Base-by-base conservation (phyloP, 805 yeast genomes). In the Lachancea waltii region DNA sequence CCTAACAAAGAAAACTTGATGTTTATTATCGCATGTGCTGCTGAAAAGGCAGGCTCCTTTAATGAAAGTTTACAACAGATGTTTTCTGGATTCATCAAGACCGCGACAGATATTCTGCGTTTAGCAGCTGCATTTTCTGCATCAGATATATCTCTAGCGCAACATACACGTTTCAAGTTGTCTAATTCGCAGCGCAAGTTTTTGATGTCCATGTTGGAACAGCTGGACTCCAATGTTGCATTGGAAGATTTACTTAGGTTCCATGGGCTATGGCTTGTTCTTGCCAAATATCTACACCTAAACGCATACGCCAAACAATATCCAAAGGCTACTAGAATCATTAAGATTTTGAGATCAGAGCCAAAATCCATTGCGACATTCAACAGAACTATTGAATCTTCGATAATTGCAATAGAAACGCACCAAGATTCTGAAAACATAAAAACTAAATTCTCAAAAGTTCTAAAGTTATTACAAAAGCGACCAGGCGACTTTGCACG, bases 401-500 rank as follows among this genome's bases (percentile, higher is more conserved):
- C 33, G 11, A 17, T 35, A 35, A 15, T 7, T 15, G 33, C 17
- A 27, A 19, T 26, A 17, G 19, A 26, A n/a, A 11, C 10, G 17
- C 15, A 16, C 3, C 8, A n/a, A 8, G 33, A 27, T 16, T 20
- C 30, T n/a, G 14, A 18, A 30, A 20, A 30, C 23, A 30, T 30
- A 15, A 28, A 28, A 28, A 13, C 30, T 19, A 16, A 28, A 28
- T 13, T 28, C 7, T 8, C 16, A 16, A 20, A 30, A 11, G 7
- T 30, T 4, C 17, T 35, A 14, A 19, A 26, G 17, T 9, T 18
- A 26, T 19, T 35, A n/a, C 26, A 35, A 14, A 17, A n/a, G 4
- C n/a, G 38, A 13, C 38, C 38, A 4, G 38, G 38, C 4, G 38
- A 35, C 33, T 35, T 35, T 27, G 38, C 38, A 8, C 32, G 38